Conservation (phyloP, 306 rosid genomes). For the Ochetophila trinervis region DNA sequence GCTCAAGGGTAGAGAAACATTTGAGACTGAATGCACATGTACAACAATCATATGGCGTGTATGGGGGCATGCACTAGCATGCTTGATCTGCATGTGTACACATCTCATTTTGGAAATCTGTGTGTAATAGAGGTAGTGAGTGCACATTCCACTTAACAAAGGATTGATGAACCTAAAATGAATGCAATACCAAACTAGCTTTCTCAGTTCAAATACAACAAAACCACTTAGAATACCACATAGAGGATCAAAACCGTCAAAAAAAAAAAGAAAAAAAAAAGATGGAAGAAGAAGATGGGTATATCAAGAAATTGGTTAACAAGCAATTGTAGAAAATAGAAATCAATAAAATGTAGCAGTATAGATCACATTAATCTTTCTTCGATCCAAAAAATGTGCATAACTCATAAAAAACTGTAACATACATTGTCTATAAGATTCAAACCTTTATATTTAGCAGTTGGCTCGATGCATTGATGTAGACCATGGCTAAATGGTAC, state of each 20-base stretch:
- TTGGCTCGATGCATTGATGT: constrained; percentile 64
- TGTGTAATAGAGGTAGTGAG: too few species aligned
- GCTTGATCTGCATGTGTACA: too few species aligned
- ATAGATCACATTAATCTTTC: background rate
- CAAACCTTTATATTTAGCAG: constrained; percentile 67
- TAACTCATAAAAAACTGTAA: background rate
- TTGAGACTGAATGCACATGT: too few species aligned
- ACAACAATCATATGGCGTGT: too few species aligned
- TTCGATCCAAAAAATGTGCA: background rate
- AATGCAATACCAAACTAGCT: background rate
- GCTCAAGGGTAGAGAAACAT: too few species aligned
- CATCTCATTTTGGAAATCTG: too few species aligned
- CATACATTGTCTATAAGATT: constrained; percentile 8
- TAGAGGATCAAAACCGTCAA: too few species aligned
- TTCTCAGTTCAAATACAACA: background rate
- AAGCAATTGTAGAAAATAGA: background rate
- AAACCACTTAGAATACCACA: too few species aligned
- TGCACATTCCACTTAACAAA: background rate
- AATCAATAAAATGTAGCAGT: background rate
- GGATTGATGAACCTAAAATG: background rate
- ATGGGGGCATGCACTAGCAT: too few species aligned
- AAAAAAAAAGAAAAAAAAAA: background rate
- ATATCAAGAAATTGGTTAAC: background rate
- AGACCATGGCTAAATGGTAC: constrained; percentile 56
- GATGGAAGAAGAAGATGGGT: too few species aligned